phyloP scores from a whole-genome alignment of 2,329 filamentous ascomycete genomes.

The Fonsecaea erecta region DNA sequence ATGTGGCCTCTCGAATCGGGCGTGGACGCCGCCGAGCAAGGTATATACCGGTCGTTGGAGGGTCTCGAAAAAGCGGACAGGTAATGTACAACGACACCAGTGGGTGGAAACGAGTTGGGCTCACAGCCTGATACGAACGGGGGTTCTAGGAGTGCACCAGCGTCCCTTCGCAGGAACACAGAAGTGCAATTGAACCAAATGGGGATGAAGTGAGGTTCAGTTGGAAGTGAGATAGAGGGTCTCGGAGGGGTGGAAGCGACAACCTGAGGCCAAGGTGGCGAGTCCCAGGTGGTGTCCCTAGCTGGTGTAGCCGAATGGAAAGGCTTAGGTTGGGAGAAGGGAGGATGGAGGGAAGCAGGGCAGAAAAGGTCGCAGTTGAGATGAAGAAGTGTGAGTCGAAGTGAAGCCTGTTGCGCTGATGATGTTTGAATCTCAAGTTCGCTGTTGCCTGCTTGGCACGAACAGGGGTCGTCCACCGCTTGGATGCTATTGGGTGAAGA shows the following conservation, averaged over 20 bases:
- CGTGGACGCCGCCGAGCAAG: background rate
- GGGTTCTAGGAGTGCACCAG: constrained; percentile 21
- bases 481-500: background rate
- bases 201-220: constrained; percentile 13
- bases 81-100: constrained; percentile 1
- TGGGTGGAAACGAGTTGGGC: background rate
- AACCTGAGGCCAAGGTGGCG: constrained; percentile 35
- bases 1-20: constrained; percentile 7
- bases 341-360: constrained; percentile 12
- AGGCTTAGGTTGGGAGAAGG: constrained; percentile 6
- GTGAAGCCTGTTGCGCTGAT: constrained; percentile 17
- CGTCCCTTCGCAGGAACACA: constrained; percentile 19
- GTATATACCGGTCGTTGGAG: constrained; percentile 6
- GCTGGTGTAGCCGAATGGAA: constrained; percentile 9
- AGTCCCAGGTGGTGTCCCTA: constrained; percentile 10
- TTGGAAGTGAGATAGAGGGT: constrained; percentile 14
- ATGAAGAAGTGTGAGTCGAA: constrained; percentile 26
- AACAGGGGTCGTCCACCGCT: constrained; percentile 1
- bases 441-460: constrained; percentile 14
- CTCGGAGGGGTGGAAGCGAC: constrained; percentile 10
- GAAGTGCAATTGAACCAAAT: constrained; percentile 13
- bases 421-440: constrained; percentile 18
- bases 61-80: constrained; percentile 8
- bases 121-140: background rate
- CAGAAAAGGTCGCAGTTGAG: constrained; percentile 18